Percentiles rank a stretch among this genome's conserved stretches.
These are phyloP conservation scores for Hondaea fermentalgiana DNA, from an alignment of 108 stramenopile genomes.

Conservation along the genomic window DNA sequence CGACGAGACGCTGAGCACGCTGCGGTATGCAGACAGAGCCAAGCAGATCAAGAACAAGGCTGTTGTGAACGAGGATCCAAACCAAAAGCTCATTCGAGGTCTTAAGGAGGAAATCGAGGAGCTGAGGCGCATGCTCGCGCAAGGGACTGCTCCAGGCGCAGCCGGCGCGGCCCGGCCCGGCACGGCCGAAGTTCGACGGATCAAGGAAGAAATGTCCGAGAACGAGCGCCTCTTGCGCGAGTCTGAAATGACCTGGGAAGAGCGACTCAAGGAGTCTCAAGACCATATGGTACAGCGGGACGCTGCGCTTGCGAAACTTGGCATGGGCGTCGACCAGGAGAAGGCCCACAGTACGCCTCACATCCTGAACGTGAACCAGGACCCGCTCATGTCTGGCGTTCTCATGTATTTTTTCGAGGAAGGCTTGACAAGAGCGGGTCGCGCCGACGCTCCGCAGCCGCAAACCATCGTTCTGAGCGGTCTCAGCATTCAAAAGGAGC, in stretches of 20 bases:
- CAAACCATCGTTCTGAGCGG: background rate
- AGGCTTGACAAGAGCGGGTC: background rate
- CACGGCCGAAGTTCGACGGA: background rate
- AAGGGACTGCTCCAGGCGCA: background rate
- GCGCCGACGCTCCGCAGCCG: background rate
- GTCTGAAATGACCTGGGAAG: background rate
- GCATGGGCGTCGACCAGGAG: background rate
- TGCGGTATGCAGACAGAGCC: conserved; percentile 33
- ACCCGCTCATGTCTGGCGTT: conserved; percentile 15
- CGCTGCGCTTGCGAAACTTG: background rate
- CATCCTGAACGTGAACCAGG: conserved; percentile 29
- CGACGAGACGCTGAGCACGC: conserved; percentile 33
- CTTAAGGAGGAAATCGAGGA: conserved; percentile 36
- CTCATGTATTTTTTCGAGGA: conserved; percentile 22
- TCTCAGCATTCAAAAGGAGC: background rate
- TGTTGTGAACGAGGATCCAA: conserved; percentile 38
- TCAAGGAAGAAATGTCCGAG: background rate
- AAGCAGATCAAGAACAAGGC: conserved; percentile 42
- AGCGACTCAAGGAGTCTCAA: background rate
- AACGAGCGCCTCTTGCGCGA: background rate
- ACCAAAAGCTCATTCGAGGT: conserved; percentile 28
- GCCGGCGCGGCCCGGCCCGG: background rate
- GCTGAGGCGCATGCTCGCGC: conserved; percentile 14
- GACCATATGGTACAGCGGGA: background rate
- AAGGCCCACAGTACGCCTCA: background rate